A percentile compares a stretch with the other conserved stretches of the same genome.
phyloP scores from a whole-genome alignment of 225 moss, liverwort and hornwort species.

The Physcomitrium patens region DNA sequence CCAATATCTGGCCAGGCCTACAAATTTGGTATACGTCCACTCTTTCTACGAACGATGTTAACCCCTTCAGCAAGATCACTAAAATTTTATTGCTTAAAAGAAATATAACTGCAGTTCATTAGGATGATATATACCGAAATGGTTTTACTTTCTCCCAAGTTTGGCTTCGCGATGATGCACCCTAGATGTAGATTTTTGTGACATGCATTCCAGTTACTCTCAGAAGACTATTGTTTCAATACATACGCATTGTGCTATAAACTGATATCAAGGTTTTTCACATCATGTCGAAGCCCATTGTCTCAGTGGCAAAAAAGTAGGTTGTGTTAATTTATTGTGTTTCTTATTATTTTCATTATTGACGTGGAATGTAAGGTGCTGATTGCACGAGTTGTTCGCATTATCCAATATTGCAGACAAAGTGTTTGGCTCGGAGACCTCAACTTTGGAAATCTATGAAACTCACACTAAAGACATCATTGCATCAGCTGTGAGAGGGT shows the following conservation, averaged over 20 bases:
- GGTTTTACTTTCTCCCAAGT: neutral
- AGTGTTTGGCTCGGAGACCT: slow-evolving; percentile 75
- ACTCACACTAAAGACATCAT: slow-evolving; percentile 89
- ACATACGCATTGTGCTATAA: too few species aligned
- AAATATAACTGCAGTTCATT: neutral
- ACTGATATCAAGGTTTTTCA: neutral
- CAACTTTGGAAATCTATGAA: slow-evolving; percentile 79
- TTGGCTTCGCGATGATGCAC: neutral
- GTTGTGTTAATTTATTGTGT: neutral
- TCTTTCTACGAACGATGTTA: slow-evolving; percentile 12
- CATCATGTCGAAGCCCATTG: neutral
- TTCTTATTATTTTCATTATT: neutral
- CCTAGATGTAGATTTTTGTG: neutral
- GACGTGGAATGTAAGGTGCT: slow-evolving; percentile 15
- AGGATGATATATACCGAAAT: neutral
- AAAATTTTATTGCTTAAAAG: slow-evolving; percentile 5
- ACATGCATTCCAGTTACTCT: neutral
- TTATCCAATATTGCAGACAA: slow-evolving; percentile 59
- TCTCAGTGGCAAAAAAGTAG: neutral
- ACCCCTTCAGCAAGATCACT: neutral
- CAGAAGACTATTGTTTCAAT: too few species aligned
- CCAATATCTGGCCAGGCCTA: slow-evolving; percentile 66
- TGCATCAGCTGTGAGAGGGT: slow-evolving; percentile 81
- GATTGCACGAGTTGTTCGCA: slow-evolving; percentile 25
- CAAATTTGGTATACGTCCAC: slow-evolving; percentile 61